Conservation (phyloP, 805 yeast genomes). For the Ogataea salicorniae region DNA sequence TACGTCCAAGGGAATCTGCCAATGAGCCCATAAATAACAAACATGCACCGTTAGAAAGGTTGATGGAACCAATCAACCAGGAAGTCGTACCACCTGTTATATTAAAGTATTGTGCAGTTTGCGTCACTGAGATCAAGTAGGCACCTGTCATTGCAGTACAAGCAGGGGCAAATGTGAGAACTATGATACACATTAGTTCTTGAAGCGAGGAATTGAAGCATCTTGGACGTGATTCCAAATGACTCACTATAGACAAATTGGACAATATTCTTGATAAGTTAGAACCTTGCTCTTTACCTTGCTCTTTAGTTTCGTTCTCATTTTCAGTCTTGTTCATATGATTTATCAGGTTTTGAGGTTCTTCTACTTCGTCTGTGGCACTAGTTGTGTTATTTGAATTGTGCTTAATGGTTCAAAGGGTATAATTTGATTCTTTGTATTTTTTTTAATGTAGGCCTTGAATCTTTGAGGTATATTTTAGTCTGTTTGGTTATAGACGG, state of each 20-base stretch:
- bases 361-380: too few species aligned
- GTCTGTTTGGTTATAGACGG: too few species aligned
- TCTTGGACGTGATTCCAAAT: conserved; percentile 24
- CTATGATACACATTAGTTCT: conserved; percentile 24
- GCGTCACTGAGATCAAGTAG: conserved; percentile 26
- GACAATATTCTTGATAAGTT: neutral
- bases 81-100: conserved; percentile 31
- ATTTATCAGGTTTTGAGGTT: too few species aligned
- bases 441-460: too few species aligned
- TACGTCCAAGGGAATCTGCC: conserved; percentile 34
- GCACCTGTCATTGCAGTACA: conserved; percentile 28
- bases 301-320: too few species aligned
- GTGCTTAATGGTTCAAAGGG: too few species aligned
- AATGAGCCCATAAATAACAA: conserved; percentile 33
- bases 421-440: too few species aligned
- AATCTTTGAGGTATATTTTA: too few species aligned
- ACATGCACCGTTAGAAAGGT: conserved; percentile 31
- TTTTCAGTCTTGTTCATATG: too few species aligned
- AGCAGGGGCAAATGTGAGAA: conserved; percentile 29
- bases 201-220: conserved; percentile 25
- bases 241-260: neutral
- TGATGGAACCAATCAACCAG: conserved; percentile 32
- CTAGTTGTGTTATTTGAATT: too few species aligned
- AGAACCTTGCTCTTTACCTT: neutral
- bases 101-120: conserved; percentile 23